Base-by-base conservation (phyloP, 129 eudicot species). In the Chrysanthemum makinoi region DNA sequence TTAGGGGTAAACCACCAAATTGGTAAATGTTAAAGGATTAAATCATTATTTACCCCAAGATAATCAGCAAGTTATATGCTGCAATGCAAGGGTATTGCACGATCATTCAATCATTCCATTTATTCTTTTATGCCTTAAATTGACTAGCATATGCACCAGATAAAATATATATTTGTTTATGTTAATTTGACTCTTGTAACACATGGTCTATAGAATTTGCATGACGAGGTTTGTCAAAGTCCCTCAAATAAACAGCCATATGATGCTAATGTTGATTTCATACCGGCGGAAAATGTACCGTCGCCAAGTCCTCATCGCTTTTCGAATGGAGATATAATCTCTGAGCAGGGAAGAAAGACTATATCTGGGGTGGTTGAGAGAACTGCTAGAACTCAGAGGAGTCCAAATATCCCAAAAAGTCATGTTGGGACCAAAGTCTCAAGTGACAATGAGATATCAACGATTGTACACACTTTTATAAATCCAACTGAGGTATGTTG, bases 401-500 rank as follows among this genome's bases (percentile, higher is more conserved):
- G 79, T 46, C 83, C 84, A 44, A 84, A 83, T 70, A 3, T 60
- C 1, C 11, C 46, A 72, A 46, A 59, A 46, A 17, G 13, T 44
- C 11, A 15, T 22, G 50, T 26, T 24, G 50, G 59, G 11, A 39
- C 74, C 44, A 66, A 61, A 72, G 64, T 59, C 54, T 84, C 62
- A 50, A 73, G 35, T 78, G 30, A 62, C 59, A 53, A 9, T 20
- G 79, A 28, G 68, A 30, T 71, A 24, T 56, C 68, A 18, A 59
- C 26, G 5, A 24, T 46, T 72, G 86, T 51, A 35, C 71, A 66
- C 48, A 83, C 76, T 17, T 33, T 66, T 20, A 80, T 72, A 69
- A 64, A 63, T 30, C 72, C 81, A 79, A 56, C 69, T 68, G 88
- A 83, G 79, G 97, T 91, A 80, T 64, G 85, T 81, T 57, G 20